Percentiles rank a stretch among this genome's conserved stretches.
These are phyloP conservation scores for Penicillium capsulatum DNA, from an alignment of 2,329 filamentous ascomycete species.

Conservation along the genomic window DNA sequence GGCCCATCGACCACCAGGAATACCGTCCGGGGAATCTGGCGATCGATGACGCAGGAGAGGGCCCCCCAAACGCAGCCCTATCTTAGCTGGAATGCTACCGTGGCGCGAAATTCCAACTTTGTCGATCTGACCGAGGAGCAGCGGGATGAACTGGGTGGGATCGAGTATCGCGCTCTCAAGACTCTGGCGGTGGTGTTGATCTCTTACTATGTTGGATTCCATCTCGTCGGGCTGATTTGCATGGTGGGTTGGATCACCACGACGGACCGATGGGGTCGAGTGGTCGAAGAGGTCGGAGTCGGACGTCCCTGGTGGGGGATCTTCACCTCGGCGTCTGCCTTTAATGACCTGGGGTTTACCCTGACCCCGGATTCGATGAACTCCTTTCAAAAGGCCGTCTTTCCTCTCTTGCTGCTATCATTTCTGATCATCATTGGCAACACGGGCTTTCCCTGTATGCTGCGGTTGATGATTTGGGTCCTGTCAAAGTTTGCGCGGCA, in stretches of 20 bases:
- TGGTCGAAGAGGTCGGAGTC: conserved; percentile 61
- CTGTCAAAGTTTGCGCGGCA: conserved; percentile 62
- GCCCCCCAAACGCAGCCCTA: conserved; percentile 67
- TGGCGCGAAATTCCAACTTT: conserved; percentile 90
- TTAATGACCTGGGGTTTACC: conserved; percentile 93
- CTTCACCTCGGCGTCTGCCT: conserved; percentile 80
- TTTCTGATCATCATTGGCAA: conserved; percentile 94
- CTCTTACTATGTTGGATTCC: conserved; percentile 78
- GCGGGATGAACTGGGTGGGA: conserved; percentile 89
- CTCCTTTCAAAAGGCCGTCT: conserved; percentile 73
- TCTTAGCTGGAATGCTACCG: conserved; percentile 86
- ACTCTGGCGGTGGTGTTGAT: conserved; percentile 74
- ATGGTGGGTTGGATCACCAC: conserved; percentile 76
- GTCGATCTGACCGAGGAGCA: conserved; percentile 83
- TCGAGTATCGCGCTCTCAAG: conserved; percentile 91
- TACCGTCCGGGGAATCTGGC: conserved; percentile 32
- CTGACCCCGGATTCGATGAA: conserved; percentile 91
- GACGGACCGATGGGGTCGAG: conserved; percentile 56
- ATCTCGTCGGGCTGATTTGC: conserved; percentile 68
- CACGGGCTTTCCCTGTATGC: conserved; percentile 90
- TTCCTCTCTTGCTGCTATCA: conserved; percentile 70
- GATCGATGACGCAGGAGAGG: conserved; percentile 37
- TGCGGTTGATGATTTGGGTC: conserved; percentile 88
- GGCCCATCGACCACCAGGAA: conserved; percentile 25
- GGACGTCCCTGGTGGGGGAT: conserved; percentile 83